Evolutionary conservation across 1,139 yeast species (phyloP).

Genomic region (Diutina siamensis): DNA sequence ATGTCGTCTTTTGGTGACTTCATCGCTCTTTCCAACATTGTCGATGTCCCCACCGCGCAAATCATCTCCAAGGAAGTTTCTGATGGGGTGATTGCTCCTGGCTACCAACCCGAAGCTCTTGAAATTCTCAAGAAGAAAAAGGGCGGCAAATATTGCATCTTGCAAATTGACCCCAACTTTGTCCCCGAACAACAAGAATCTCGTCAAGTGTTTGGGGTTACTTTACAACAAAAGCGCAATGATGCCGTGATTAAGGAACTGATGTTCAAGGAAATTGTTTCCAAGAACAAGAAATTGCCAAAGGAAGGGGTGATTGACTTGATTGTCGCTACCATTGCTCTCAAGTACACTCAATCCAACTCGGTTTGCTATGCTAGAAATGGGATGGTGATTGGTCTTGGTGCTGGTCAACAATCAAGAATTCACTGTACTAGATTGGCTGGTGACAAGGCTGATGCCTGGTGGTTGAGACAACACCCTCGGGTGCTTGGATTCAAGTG

Average conservation of each 20-base stretch:
- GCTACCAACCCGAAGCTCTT: constrained; percentile 84
- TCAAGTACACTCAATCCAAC: constrained; percentile 95
- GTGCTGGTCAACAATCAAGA: constrained; percentile 99
- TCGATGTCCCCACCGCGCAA: constrained; percentile 91
- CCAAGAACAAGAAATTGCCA: constrained; percentile 73
- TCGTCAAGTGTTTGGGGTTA: constrained; percentile 92
- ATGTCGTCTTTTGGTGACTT: constrained; percentile 99
- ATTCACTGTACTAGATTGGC: constrained; percentile 98
- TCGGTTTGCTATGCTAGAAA: constrained; percentile 96
- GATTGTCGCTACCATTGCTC: constrained; percentile 92
- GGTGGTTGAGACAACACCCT: constrained; percentile 99
- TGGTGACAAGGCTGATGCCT: constrained; percentile 97
- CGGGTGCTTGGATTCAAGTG: constrained; percentile 84
- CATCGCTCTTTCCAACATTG: constrained; percentile 93
- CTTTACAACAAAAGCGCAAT: constrained; percentile 92
- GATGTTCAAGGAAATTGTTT: constrained; percentile 85
- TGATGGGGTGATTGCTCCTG: constrained; percentile 98
- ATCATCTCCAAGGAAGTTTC: constrained; percentile 95
- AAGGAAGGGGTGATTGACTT: constrained; percentile 89
- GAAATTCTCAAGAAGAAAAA: constrained; percentile 83
- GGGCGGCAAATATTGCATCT: constrained; percentile 92
- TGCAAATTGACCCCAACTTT: constrained; percentile 92
- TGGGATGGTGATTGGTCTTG: constrained; percentile 98
- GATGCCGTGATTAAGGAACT: constrained; percentile 86
- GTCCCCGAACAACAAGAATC: constrained; percentile 74